Percentiles rank a stretch among this genome's conserved stretches.
Conservation (phyloP, 2,329 filamentous ascomycete genomes). For the Ceratocystis lukuohia region DNA sequence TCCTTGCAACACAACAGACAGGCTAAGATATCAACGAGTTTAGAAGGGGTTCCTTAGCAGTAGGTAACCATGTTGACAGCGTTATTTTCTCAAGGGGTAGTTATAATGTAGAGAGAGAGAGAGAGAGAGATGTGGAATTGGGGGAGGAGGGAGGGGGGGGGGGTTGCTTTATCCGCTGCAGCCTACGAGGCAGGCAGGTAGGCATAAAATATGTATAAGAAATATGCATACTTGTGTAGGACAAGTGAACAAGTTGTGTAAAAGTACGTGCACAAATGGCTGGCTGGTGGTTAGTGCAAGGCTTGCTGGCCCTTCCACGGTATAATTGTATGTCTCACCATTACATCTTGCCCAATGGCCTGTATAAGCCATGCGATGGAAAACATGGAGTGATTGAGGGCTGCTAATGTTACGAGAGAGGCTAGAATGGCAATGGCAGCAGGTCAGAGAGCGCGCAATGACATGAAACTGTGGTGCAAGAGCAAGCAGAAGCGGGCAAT, state of each 20-base stretch:
- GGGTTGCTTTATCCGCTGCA: not conserved
- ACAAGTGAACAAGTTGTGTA: not conserved
- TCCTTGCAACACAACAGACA: too few species aligned
- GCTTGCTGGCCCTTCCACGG: not conserved
- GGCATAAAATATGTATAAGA: not conserved
- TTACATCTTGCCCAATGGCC: not conserved
- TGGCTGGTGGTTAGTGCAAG: not conserved
- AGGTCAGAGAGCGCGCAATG: slow-evolving; percentile 7
- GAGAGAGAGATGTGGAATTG: not conserved
- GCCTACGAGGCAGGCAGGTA: not conserved
- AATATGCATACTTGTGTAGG: not conserved
- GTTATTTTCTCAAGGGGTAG: too few species aligned
- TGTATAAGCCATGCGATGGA: not conserved
- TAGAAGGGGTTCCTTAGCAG: too few species aligned
- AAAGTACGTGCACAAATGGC: not conserved
- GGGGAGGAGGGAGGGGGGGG: not conserved
- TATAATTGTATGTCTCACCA: not conserved
- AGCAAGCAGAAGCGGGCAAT: not conserved
- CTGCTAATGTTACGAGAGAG: not conserved
- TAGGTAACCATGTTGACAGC: too few species aligned
- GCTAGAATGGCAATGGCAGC: not conserved
- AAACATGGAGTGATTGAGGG: not conserved
- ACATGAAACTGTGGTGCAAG: slow-evolving; percentile 8
- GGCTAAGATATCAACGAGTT: too few species aligned
- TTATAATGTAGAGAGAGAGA: not conserved